Percentiles rank a stretch among this genome's conserved stretches.
Conservation (phyloP, 306 rosid genomes). For the Arachis hypogaea region DNA sequence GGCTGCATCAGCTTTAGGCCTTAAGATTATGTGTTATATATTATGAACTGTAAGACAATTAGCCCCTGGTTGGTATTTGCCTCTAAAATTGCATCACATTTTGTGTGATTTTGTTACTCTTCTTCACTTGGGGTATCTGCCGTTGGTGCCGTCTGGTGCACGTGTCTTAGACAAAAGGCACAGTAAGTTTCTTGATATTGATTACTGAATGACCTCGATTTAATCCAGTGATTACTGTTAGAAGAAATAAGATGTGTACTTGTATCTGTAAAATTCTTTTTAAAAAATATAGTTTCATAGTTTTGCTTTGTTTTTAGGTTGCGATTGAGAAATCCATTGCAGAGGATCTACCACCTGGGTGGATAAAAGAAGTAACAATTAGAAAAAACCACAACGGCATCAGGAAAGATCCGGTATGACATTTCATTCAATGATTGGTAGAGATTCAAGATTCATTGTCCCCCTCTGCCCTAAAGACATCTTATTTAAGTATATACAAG, state of each 20-base stretch:
- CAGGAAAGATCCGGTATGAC: slow-evolving; percentile 53
- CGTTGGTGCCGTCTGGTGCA: slow-evolving; percentile 28
- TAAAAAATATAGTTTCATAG: slow-evolving; percentile 22
- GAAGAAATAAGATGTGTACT: slow-evolving; percentile 21
- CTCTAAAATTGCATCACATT: background rate
- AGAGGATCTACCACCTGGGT: slow-evolving; percentile 83
- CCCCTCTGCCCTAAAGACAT: slow-evolving; percentile 10
- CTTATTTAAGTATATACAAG: slow-evolving; percentile 6
- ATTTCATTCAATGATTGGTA: slow-evolving; percentile 31
- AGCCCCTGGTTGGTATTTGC: slow-evolving; percentile 23
- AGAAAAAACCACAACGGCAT: slow-evolving; percentile 45
- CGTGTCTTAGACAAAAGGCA: background rate
- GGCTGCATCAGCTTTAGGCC: too few species aligned
- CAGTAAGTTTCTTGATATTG: slow-evolving; percentile 26
- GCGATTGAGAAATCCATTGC: slow-evolving; percentile 51
- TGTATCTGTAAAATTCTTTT: slow-evolving; percentile 32
- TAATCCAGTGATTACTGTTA: slow-evolving; percentile 14
- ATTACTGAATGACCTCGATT: slow-evolving; percentile 31
- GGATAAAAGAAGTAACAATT: slow-evolving; percentile 69
- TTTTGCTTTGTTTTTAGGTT: slow-evolving; percentile 55
- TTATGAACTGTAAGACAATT: background rate
- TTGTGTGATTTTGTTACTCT: slow-evolving; percentile 3
- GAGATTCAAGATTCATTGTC: slow-evolving; percentile 18
- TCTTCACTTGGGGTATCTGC: slow-evolving; percentile 11
- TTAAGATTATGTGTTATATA: too few species aligned